These are phyloP conservation scores for Dothistroma septosporum DNA, from an alignment of 2,329 filamentous ascomycete species.

Conservation along the genomic window DNA sequence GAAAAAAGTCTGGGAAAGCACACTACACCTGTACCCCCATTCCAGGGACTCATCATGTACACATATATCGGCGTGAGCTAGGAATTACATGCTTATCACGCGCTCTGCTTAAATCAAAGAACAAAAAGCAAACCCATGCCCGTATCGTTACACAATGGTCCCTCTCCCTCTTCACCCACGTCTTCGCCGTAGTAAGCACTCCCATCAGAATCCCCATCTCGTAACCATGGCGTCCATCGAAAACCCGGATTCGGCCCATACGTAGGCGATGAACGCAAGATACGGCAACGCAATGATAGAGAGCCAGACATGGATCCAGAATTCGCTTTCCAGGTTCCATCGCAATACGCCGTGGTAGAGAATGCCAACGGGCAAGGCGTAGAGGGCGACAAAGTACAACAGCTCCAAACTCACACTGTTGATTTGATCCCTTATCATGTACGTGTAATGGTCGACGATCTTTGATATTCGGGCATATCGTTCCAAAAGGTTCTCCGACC, in stretches of 20 bases:
- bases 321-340: not conserved
- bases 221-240: not conserved
- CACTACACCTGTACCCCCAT: too few relatives aligned
- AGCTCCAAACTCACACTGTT: not conserved
- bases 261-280: not conserved
- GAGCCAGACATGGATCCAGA: not conserved
- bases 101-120: not conserved
- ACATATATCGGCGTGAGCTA: not conserved
- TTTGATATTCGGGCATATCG: too few relatives aligned
- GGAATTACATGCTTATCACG: constrained; percentile 6
- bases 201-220: too few relatives aligned
- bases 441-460: not conserved
- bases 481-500: too few relatives aligned
- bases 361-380: not conserved
- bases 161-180: not conserved
- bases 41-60: not conserved
- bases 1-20: too few relatives aligned
- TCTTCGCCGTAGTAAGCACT: not conserved
- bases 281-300: not conserved
- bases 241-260: not conserved
- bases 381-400: not conserved
- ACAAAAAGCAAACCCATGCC: not conserved
- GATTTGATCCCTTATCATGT: not conserved
- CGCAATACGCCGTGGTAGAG: not conserved
- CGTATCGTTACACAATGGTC: not conserved